Percentiles rank a stretch among this genome's conserved stretches.
phyloP scores from a whole-genome alignment of 306 rosid genomes.

The apple (Malus domestica) region DNA sequence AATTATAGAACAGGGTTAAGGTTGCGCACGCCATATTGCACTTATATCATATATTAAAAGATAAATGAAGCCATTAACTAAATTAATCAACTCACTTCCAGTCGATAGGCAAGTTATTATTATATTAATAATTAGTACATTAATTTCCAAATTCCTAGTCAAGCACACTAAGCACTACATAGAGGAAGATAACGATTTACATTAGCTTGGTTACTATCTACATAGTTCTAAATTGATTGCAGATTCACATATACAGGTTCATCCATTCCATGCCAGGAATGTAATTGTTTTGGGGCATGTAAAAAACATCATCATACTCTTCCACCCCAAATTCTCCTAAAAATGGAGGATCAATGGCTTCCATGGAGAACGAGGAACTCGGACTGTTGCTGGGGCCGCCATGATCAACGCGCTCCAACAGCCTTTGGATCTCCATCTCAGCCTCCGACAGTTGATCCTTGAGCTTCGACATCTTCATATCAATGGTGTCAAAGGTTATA shows the following conservation, averaged over 20 bases:
- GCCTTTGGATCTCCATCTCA: constrained; percentile 51
- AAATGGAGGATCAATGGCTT: constrained; percentile 43
- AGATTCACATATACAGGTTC: constrained; percentile 37
- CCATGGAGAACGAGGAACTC: constrained; percentile 55
- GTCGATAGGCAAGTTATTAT: constrained; percentile 25
- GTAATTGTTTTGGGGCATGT: constrained; percentile 34
- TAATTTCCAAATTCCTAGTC: constrained; percentile 27
- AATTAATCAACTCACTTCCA: not conserved
- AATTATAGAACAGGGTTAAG: too few species aligned
- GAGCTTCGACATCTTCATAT: constrained; percentile 49
- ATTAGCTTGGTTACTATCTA: constrained; percentile 47
- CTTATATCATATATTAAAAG: not conserved
- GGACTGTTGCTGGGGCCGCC: constrained; percentile 48
- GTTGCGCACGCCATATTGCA: too few species aligned
- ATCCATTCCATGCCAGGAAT: constrained; percentile 60
- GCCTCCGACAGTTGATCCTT: constrained; percentile 53
- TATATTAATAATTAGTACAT: constrained; percentile 20
- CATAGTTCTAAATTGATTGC: constrained; percentile 26
- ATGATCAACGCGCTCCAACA: constrained; percentile 26
- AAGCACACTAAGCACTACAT: constrained; percentile 26
- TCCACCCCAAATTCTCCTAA: constrained; percentile 54
- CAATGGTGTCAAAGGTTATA: not conserved
- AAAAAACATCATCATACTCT: constrained; percentile 40
- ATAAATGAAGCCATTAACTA: not conserved
- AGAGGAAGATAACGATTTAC: constrained; percentile 23